Evolutionary conservation across 495 filamentous ascomycete genomes (phyloP).

Genomic region (Cercophora sp.): DNA sequence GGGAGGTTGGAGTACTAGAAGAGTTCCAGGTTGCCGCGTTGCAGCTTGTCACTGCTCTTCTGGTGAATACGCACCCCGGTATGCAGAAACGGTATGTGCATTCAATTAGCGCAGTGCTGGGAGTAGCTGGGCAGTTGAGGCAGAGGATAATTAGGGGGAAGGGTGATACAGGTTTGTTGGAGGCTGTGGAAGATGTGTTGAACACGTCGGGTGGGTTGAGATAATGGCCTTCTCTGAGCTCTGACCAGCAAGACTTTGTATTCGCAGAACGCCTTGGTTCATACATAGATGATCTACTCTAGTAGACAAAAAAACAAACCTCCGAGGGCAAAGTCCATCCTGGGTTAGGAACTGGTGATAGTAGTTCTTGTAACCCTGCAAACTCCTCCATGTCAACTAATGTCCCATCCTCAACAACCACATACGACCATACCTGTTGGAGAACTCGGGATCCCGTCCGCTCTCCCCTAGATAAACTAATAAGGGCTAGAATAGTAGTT

Average conservation of each 20-base stretch:
- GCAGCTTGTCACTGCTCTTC: conserved; percentile 46
- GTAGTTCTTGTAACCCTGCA: not conserved
- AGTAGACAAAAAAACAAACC: no score
- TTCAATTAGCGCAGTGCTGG: conserved; percentile 35
- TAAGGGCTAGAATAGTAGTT: conserved; percentile 39
- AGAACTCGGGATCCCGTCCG: conserved; percentile 50
- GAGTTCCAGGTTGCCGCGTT: conserved; percentile 49
- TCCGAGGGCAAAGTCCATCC: no score
- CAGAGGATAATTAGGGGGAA: not conserved
- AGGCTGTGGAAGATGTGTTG: conserved; percentile 7
- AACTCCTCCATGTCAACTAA: no score
- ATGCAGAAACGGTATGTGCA: conserved; percentile 44
- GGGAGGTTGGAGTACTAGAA: conserved; percentile 21
- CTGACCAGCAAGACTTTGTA: no score
- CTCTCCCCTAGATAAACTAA: conserved; percentile 44
- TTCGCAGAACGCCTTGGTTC: no score
- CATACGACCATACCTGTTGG: conserved; percentile 44
- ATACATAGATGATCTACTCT: no score
- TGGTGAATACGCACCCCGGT: conserved; percentile 42
- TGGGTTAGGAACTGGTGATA: no score
- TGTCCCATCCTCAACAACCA: not conserved
- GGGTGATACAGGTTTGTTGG: not conserved
- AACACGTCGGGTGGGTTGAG: not conserved
- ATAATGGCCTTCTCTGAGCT: no score
- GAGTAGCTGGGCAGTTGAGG: conserved; percentile 35